Conservation (phyloP, 345 rosid species). For the Dovyalis caffra region DNA sequence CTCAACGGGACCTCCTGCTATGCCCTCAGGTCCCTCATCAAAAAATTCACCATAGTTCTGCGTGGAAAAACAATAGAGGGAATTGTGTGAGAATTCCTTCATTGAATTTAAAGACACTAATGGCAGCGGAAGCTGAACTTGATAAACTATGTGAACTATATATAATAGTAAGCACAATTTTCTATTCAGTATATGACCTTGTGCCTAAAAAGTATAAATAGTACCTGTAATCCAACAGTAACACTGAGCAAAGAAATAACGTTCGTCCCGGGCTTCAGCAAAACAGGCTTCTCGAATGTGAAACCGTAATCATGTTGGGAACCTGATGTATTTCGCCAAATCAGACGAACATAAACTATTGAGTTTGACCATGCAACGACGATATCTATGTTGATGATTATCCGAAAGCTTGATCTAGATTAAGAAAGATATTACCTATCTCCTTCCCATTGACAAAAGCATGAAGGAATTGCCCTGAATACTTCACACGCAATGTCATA, state of each 20-base stretch:
- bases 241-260: slow-evolving; percentile 14
- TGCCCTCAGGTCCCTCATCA: slow-evolving; percentile 11
- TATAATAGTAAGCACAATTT: no score
- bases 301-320: not conserved
- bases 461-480: slow-evolving; percentile 11
- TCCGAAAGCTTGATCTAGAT: not conserved
- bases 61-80: not conserved
- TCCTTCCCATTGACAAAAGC: slow-evolving; percentile 15
- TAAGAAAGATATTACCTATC: not conserved
- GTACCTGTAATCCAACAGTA: slow-evolving; percentile 19
- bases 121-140: not conserved
- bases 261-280: slow-evolving; percentile 8
- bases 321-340: slow-evolving; percentile 5
- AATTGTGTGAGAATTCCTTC: not conserved
- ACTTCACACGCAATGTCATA: slow-evolving; percentile 3
- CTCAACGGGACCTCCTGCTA: slow-evolving; percentile 18
- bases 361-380: no score
- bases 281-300: not conserved
- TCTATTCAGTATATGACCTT: no score
- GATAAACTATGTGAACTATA: not conserved
- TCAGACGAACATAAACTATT: not conserved
- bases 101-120: not conserved
- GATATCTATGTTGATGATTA: not conserved
- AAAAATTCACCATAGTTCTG: slow-evolving; percentile 18
- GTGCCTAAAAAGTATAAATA: no score